Conservation (phyloP, 164 flowering plant species). For the Amborella trichopoda region DNA sequence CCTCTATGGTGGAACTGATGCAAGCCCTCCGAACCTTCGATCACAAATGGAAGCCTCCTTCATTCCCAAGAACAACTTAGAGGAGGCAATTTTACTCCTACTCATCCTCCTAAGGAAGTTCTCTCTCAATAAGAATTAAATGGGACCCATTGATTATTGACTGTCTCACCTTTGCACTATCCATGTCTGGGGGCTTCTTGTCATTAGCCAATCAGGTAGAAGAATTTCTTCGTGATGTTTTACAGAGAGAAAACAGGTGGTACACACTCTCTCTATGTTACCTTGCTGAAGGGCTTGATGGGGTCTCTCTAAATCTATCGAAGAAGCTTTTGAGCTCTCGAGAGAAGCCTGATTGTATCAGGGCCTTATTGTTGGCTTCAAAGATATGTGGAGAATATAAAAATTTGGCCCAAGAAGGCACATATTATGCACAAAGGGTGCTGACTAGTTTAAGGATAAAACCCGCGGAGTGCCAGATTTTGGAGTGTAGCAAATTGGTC, state of each 20-base stretch:
- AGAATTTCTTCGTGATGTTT: slow-evolving; percentile 46
- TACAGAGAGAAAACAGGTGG: slow-evolving; percentile 41
- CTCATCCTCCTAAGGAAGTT: slow-evolving; percentile 49
- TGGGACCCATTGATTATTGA: slow-evolving; percentile 84
- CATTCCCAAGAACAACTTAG: slow-evolving; percentile 76
- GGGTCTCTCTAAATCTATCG: slow-evolving; percentile 54
- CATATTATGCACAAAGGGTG: slow-evolving; percentile 28
- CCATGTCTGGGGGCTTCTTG: slow-evolving; percentile 46
- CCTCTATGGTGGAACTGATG: slow-evolving; percentile 74
- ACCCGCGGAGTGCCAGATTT: slow-evolving; percentile 30
- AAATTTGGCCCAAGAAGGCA: slow-evolving; percentile 47
- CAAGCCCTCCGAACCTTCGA: slow-evolving; percentile 71
- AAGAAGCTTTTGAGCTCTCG: slow-evolving; percentile 34
- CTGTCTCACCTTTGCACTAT: slow-evolving; percentile 71
- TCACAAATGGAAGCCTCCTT: slow-evolving; percentile 66
- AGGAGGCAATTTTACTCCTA: slow-evolving; percentile 75
- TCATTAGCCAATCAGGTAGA: slow-evolving; percentile 57
- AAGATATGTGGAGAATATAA: slow-evolving; percentile 52
- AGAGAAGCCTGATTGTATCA: slow-evolving; percentile 29
- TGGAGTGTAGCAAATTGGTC: slow-evolving; percentile 43
- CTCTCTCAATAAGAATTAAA: slow-evolving; percentile 25
- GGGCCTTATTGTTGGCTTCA: slow-evolving; percentile 61
- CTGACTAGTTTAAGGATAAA: slow-evolving; percentile 15
- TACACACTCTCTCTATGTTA: slow-evolving; percentile 66
- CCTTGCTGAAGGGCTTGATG: slow-evolving; percentile 54